Conservation (phyloP, 345 rosid species). For the Hirschfeldia incana region DNA sequence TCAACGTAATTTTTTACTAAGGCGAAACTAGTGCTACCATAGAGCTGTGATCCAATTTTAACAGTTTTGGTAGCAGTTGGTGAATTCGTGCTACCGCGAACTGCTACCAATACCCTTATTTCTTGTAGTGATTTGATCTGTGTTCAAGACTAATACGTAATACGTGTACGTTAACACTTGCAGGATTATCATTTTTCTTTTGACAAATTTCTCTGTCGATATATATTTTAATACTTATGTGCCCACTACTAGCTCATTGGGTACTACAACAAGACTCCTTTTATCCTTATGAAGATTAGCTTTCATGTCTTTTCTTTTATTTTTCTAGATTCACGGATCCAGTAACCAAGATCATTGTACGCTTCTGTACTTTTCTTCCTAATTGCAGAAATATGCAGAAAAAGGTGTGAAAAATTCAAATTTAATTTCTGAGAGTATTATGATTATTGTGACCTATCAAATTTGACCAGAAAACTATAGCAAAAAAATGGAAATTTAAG, state of each 20-base stretch:
- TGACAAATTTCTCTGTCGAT: background rate
- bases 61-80: no score
- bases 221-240: background rate
- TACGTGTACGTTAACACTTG: conserved; percentile 21
- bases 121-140: no score
- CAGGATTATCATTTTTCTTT: background rate
- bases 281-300: conserved; percentile 34
- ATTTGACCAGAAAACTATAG: background rate
- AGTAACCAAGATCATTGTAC: conserved; percentile 33
- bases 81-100: no score
- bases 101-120: no score
- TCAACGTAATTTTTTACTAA: no score
- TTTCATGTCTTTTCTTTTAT: conserved; percentile 26
- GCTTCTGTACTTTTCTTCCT: conserved; percentile 29
- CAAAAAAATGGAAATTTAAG: background rate
- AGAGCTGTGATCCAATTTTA: no score
- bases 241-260: conserved; percentile 30
- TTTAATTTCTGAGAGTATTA: background rate
- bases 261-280: conserved; percentile 21
- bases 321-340: conserved; percentile 39
- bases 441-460: background rate
- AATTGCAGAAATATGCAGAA: background rate
- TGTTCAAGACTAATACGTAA: no score
- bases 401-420: background rate
- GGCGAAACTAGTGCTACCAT: no score